A percentile compares a stretch with the other conserved stretches of the same genome.
These are phyloP conservation scores for Camellia oleifera DNA, from an alignment of 179 eudicot species.

Conservation along the genomic window DNA sequence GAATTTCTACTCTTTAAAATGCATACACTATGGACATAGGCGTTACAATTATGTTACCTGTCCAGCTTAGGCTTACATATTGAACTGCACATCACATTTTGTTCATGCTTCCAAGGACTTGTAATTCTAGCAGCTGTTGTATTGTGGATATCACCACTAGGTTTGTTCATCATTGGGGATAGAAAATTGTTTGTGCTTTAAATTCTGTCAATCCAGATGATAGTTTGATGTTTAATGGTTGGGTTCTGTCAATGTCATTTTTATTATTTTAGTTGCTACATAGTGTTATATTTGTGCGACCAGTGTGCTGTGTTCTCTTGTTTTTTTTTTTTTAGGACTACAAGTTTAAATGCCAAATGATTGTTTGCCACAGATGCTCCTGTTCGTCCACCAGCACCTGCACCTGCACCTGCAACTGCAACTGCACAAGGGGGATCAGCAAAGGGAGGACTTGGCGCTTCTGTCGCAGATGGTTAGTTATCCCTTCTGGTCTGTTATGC, in stretches of 20 bases:
- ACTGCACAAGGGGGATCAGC: constrained; percentile 14
- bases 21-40: not conserved
- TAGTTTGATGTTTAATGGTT: not conserved
- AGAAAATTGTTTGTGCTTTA: not conserved
- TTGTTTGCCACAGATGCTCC: constrained; percentile 16
- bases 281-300: not conserved
- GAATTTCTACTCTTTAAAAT: not conserved
- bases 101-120: not conserved
- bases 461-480: constrained; percentile 24
- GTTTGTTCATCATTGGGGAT: not conserved
- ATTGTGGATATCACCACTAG: not conserved
- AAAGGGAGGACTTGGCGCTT: constrained; percentile 17
- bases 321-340: not conserved
- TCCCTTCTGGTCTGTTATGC: not conserved
- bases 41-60: not conserved
- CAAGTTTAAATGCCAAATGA: not conserved
- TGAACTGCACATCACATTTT: not conserved
- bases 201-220: not conserved
- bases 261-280: not conserved
- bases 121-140: not conserved
- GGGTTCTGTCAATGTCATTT: not conserved
- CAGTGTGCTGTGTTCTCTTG: not conserved
- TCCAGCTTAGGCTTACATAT: not conserved
- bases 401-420: constrained; percentile 23
- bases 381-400: constrained; percentile 25